Evolutionary conservation across 108 stramenopile species (phyloP), one percentile per base, ranked within the genome.

Genomic region (Mediolabrus comicus): DNA sequence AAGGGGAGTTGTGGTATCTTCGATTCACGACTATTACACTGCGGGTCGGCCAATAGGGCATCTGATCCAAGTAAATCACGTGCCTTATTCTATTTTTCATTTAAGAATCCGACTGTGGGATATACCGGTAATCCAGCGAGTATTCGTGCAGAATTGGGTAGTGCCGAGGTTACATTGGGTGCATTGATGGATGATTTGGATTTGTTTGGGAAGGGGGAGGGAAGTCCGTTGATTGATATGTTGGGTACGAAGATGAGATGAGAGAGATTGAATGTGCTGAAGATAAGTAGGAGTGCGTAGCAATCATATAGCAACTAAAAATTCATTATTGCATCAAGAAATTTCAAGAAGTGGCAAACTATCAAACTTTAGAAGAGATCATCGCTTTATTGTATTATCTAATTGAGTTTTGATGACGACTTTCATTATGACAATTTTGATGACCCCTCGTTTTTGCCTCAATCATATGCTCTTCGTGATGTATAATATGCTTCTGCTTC

Each of bases 1-100:
- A 87, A 86, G 58, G 94, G 91, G 32, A 82, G 67, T 56, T 91
- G 88, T 77, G 87, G 66, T 30, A 81, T 92, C 30, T 95, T 88
- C 60, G 91, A 95, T 80, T 90, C 89, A 0, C 70, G 94, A 29
- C 22, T 78, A 2, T 62, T 95, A 22, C 94, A 95, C 57, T 85
- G 84, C 55, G 91, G 94, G 0, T 75, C 82, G 19, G 88, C 89
- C 66, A 95, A 95, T 78, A 28, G 29, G 4, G 17, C 36, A 46
- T 84, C 83, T 32, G 35, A 30, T 1, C 34, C 55, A n/a, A 58
- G 74, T 16, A 59, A 41, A 13, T 71, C 74, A 22, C 69, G 93
- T 28, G 87, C 87, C 0, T 51, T 95, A 38, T 92, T 95, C 63
- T 95, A 95, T 61, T 83, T 86, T 51, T 84, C 83, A 4, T 89